Evolutionary conservation across 345 rosid species (phyloP).

Genomic region (Linum trigynum): DNA sequence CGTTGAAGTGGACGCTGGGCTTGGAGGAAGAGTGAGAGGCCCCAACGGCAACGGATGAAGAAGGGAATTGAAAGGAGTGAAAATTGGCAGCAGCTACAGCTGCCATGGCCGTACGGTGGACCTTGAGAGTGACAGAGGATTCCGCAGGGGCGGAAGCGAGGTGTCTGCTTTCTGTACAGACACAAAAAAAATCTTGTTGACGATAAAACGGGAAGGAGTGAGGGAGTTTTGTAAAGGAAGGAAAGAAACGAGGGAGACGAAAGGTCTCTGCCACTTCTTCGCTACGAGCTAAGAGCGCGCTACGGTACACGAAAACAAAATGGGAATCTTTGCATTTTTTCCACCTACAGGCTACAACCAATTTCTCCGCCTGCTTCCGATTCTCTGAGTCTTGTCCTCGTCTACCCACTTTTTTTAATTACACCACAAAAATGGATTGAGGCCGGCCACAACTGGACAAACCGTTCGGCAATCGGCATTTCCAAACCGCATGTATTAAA

Average conservation of each 20-base stretch:
- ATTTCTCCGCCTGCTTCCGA: neutral
- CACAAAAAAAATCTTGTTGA: neutral
- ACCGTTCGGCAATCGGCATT: neutral
- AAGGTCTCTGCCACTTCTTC: neutral
- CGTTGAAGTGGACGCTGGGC: slow-evolving; percentile 4
- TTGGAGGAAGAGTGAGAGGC: neutral
- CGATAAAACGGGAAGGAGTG: neutral
- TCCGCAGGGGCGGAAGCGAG: neutral
- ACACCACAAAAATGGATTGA: too few species aligned
- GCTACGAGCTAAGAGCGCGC: neutral
- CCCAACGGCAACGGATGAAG: slow-evolving; percentile 1
- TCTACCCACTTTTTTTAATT: too few species aligned
- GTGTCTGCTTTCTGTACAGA: neutral
- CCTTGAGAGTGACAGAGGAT: neutral
- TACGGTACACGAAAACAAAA: neutral
- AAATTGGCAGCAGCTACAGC: slow-evolving; percentile 17
- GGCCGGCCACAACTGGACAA: neutral
- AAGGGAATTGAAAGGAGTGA: slow-evolving; percentile 23
- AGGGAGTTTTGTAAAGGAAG: neutral
- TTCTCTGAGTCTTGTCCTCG: neutral
- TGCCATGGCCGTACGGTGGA: neutral
- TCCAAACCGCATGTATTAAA: neutral
- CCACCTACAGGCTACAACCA: neutral
- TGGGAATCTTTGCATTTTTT: neutral
- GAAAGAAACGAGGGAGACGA: neutral